phyloP scores from a whole-genome alignment of 139 green algal species.

The Gonium pectorale region DNA sequence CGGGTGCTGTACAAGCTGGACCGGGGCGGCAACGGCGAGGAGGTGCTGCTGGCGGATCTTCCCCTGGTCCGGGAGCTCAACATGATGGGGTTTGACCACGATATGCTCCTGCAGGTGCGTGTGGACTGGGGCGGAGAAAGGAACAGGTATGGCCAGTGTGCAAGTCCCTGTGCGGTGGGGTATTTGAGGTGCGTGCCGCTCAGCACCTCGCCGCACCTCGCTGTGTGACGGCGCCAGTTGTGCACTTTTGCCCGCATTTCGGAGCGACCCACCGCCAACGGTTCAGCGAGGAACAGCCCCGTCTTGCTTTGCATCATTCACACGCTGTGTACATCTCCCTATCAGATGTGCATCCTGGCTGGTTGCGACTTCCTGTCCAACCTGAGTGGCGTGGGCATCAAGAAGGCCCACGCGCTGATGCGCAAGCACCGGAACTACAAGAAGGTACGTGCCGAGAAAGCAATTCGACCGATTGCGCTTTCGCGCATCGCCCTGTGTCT shows the following conservation, averaged over 20 bases:
- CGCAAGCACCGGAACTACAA: constrained; percentile 72
- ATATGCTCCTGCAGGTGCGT: constrained; percentile 90
- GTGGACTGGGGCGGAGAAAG: neutral
- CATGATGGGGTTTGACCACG: constrained; percentile 77
- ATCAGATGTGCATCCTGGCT: constrained; percentile 97
- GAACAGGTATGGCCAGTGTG: no score
- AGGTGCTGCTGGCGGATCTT: constrained; percentile 79
- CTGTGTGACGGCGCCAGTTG: no score
- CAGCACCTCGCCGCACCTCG: no score
- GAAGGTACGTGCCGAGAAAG: constrained; percentile 63
- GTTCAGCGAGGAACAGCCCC: no score
- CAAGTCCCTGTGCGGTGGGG: no score
- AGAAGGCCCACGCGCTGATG: constrained; percentile 90
- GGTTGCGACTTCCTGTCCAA: constrained; percentile 96
- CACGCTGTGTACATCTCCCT: no score
- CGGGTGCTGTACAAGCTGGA: constrained; percentile 97
- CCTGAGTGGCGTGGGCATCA: constrained; percentile 89
- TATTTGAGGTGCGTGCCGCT: no score
- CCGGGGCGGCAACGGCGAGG: constrained; percentile 80
- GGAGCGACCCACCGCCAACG: no score
- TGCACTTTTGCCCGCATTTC: no score
- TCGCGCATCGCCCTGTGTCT: no score
- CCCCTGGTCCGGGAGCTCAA: constrained; percentile 69
- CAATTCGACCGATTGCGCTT: no score
- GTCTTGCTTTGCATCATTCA: no score